Conservation (phyloP, 2,329 filamentous ascomycete species). For the Cladobotryum mycophilum region DNA sequence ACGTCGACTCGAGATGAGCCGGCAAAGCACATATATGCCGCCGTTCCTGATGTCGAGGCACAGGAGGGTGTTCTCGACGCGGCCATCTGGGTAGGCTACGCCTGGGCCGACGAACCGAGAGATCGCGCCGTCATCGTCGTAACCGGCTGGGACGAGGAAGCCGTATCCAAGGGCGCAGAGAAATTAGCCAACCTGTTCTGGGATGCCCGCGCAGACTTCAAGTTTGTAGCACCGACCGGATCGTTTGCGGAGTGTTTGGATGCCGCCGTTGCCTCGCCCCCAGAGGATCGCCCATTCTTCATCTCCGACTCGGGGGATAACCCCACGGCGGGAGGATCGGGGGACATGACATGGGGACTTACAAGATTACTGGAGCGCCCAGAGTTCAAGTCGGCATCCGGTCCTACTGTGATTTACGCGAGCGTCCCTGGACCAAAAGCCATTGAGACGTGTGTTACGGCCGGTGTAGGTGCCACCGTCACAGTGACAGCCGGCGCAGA, state of each 20-base stretch:
- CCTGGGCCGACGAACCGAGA: slow-evolving; percentile 49
- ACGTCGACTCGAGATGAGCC: slow-evolving; percentile 49
- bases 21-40: slow-evolving; percentile 43
- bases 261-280: slow-evolving; percentile 30
- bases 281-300: slow-evolving; percentile 40
- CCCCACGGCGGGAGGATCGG: slow-evolving; percentile 48
- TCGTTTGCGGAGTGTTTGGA: slow-evolving; percentile 42
- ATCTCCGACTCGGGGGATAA: slow-evolving; percentile 52
- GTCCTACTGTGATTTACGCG: slow-evolving; percentile 44
- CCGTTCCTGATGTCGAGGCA: slow-evolving; percentile 38
- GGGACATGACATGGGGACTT: slow-evolving; percentile 48
- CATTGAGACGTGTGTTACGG: slow-evolving; percentile 33
- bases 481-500: slow-evolving; percentile 47
- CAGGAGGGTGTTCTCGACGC: slow-evolving; percentile 40
- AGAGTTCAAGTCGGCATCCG: slow-evolving; percentile 34
- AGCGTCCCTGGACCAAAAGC: slow-evolving; percentile 44
- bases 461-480: slow-evolving; percentile 40
- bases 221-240: slow-evolving; percentile 47
- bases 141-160: slow-evolving; percentile 42
- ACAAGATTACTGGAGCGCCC: slow-evolving; percentile 37
- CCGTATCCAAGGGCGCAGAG: slow-evolving; percentile 35
- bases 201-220: slow-evolving; percentile 39
- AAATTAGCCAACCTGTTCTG: slow-evolving; percentile 42
- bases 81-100: slow-evolving; percentile 50
- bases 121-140: slow-evolving; percentile 45